Evolutionary conservation across 1,284 basidiomycete species (phyloP).

Genomic region (Cryptococcus sp.): DNA sequence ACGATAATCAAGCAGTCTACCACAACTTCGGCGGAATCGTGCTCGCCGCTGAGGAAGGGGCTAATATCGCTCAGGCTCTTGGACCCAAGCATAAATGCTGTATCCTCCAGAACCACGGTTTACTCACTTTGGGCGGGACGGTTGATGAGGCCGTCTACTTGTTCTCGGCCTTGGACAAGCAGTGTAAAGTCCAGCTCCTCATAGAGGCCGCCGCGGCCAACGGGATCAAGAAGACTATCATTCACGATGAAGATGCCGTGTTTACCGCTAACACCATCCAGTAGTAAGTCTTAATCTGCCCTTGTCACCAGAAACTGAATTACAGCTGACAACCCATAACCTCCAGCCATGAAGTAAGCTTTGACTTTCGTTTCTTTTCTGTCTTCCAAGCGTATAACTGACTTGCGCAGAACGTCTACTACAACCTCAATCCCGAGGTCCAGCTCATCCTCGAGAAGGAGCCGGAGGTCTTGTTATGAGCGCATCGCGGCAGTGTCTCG

Average conservation of each 20-base stretch:
- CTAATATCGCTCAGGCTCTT: slow-evolving; percentile 62
- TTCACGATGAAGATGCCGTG: slow-evolving; percentile 45
- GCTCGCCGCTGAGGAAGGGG: slow-evolving; percentile 63
- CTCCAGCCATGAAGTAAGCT: neutral
- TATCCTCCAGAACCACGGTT: slow-evolving; percentile 62
- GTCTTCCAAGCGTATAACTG: no score
- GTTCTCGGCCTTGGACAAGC: slow-evolving; percentile 48
- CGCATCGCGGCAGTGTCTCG: neutral
- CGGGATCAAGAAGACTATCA: slow-evolving; percentile 39
- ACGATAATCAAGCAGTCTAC: slow-evolving; percentile 35
- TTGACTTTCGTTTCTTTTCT: no score
- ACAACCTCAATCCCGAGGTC: slow-evolving; percentile 38
- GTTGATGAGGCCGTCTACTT: slow-evolving; percentile 48
- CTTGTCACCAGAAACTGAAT: no score
- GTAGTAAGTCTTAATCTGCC: slow-evolving; percentile 20
- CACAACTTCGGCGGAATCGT: slow-evolving; percentile 64
- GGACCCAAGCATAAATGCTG: slow-evolving; percentile 54
- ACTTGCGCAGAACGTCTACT: slow-evolving; percentile 30
- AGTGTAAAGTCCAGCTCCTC: slow-evolving; percentile 49
- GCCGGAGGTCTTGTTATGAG: slow-evolving; percentile 12
- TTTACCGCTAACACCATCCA: slow-evolving; percentile 50
- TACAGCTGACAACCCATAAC: no score
- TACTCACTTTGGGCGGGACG: slow-evolving; percentile 57
- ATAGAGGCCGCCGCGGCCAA: slow-evolving; percentile 50
- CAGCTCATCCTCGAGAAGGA: slow-evolving; percentile 28